Evolutionary conservation across 495 filamentous ascomycete genomes (phyloP).

Genomic region (Cenococcum geophilum): DNA sequence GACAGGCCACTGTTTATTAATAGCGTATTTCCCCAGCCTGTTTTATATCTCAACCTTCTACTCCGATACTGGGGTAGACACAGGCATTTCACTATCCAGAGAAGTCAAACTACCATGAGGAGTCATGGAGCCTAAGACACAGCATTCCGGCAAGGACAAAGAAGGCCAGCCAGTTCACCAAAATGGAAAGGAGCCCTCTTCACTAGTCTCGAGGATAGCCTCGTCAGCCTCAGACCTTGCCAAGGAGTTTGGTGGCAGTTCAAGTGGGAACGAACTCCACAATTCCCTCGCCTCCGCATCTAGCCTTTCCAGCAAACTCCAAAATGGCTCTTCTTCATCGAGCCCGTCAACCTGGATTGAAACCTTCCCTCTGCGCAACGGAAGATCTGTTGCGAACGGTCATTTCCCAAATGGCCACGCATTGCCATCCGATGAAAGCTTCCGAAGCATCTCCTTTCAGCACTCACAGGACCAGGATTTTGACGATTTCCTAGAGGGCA

Average conservation of each 20-base stretch:
- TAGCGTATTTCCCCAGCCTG: not conserved
- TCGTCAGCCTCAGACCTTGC: constrained; percentile 18
- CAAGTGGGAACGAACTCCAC: constrained; percentile 8
- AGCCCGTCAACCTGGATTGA: constrained; percentile 3
- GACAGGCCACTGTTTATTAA: too few relatives aligned
- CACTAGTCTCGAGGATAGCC: constrained; percentile 20
- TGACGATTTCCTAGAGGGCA: not conserved
- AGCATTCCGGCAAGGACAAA: not conserved
- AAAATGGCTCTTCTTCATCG: constrained; percentile 5
- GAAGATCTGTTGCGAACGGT: not conserved
- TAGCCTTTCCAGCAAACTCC: constrained; percentile 9
- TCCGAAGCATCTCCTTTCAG: constrained; percentile 6
- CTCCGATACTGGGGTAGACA: not conserved
- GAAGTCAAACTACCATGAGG: not conserved
- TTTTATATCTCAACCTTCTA: not conserved
- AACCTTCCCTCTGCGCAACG: constrained; percentile 1
- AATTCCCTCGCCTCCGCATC: not conserved
- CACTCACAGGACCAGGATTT: not conserved
- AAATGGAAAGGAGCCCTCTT: constrained; percentile 9
- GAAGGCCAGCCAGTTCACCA: not conserved
- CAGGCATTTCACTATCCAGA: not conserved
- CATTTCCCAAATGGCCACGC: not conserved
- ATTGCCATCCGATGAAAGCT: not conserved
- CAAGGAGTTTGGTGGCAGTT: not conserved
- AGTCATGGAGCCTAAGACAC: constrained; percentile 3